Conservation (phyloP, 2,329 filamentous ascomycete genomes). For the Colletotrichum sp. region DNA sequence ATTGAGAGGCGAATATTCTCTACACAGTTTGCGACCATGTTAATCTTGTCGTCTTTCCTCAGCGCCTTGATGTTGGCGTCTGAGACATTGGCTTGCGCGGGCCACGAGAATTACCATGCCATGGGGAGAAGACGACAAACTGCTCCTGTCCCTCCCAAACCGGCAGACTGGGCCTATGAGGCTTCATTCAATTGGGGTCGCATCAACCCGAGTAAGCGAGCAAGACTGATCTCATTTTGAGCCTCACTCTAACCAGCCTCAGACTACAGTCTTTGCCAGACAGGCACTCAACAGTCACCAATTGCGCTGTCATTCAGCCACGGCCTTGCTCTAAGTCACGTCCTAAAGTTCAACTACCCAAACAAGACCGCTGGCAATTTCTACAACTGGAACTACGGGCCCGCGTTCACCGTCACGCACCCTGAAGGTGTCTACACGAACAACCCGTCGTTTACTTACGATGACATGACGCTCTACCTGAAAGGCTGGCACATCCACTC, state of each 20-base stretch:
- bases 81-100: background rate
- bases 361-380: conserved; percentile 40
- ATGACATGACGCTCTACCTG: conserved; percentile 52
- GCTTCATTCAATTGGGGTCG: conserved; percentile 21
- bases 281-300: conserved; percentile 54
- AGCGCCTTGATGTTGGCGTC: background rate
- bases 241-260: background rate
- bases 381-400: conserved; percentile 56
- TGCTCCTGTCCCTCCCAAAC: background rate
- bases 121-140: background rate
- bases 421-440: conserved; percentile 37
- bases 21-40: background rate
- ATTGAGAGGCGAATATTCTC: background rate
- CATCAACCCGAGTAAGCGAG: conserved; percentile 7
- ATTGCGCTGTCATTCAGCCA: conserved; percentile 46
- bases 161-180: conserved; percentile 19
- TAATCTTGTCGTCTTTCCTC: background rate
- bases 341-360: conserved; percentile 46
- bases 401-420: conserved; percentile 43
- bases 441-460: conserved; percentile 47
- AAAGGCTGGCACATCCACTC: conserved; percentile 57
- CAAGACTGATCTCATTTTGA: background rate
- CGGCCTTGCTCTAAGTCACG: conserved; percentile 44
- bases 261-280: conserved; percentile 44
- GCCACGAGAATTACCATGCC: conserved; percentile 3